phyloP scores from a whole-genome alignment of 2,329 filamentous ascomycete genomes.

The Epichloe typhina region DNA sequence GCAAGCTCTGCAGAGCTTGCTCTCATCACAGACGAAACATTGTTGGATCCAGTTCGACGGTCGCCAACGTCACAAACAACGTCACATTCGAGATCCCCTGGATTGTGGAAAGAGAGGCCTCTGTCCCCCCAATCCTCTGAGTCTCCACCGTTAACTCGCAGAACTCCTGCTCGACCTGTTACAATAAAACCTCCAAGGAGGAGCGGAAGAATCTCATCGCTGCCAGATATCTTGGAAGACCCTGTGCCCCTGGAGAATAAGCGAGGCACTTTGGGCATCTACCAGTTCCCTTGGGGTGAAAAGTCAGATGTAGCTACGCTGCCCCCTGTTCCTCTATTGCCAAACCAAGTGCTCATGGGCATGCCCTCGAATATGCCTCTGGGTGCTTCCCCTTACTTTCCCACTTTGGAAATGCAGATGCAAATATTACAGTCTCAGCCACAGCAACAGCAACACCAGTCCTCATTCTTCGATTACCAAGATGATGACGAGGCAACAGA shows the following conservation, averaged over 20 bases:
- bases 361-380: slow-evolving; percentile 38
- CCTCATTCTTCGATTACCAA: slow-evolving; percentile 48
- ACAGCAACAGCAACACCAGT: slow-evolving; percentile 27
- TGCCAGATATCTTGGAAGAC: slow-evolving; percentile 51
- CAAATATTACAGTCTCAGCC: slow-evolving; percentile 14
- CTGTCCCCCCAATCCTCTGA: neutral
- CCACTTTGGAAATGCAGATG: slow-evolving; percentile 3
- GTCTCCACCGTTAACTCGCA: slow-evolving; percentile 2
- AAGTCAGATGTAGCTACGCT: slow-evolving; percentile 39
- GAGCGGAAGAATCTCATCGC: slow-evolving; percentile 41
- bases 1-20: neutral
- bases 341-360: slow-evolving; percentile 18
- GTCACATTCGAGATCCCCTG: neutral
- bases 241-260: slow-evolving; percentile 45
- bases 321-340: slow-evolving; percentile 16
- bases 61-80: neutral
- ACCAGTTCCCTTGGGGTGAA: slow-evolving; percentile 55
- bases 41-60: neutral
- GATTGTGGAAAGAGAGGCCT: neutral
- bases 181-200: slow-evolving; percentile 41
- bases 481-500: slow-evolving; percentile 33
- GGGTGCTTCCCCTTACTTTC: slow-evolving; percentile 1
- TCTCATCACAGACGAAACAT: neutral
- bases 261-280: slow-evolving; percentile 47
- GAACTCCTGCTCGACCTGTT: slow-evolving; percentile 26